phyloP scores from a whole-genome alignment of 768 basidiomycete genomes.

The Cubamyces lactineus region DNA sequence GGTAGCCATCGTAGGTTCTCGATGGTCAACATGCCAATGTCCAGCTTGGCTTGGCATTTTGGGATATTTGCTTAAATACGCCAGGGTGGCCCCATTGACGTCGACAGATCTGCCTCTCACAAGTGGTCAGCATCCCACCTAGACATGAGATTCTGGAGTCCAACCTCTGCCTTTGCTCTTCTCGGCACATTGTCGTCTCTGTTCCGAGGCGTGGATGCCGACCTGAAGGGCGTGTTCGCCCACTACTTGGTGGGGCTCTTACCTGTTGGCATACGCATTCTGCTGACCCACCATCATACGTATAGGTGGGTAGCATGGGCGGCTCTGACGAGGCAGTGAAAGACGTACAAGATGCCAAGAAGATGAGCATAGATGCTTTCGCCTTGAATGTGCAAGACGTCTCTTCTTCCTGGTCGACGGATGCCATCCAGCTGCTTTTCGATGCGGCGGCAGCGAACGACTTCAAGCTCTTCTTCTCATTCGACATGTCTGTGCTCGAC shows the following conservation, averaged over 20 bases:
- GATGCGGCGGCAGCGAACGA: constrained; percentile 35
- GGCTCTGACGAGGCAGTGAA: constrained; percentile 9
- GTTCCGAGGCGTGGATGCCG: background rate
- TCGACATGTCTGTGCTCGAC: constrained; percentile 63
- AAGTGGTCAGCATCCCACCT: no score
- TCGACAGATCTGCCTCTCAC: no score
- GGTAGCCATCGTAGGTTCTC: no score
- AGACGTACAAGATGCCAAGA: constrained; percentile 16
- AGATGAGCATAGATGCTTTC: constrained; percentile 50
- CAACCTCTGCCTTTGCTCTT: background rate
- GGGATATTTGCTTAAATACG: no score
- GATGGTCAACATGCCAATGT: no score
- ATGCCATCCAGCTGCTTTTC: constrained; percentile 34
- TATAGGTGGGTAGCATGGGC: constrained; percentile 13
- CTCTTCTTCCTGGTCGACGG: background rate
- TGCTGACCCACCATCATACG: background rate
- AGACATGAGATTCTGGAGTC: no score
- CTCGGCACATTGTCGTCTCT: background rate
- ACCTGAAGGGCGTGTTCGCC: constrained; percentile 9
- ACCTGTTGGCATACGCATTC: background rate
- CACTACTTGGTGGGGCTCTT: background rate
- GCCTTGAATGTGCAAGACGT: constrained; percentile 51
- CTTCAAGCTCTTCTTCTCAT: constrained; percentile 68
- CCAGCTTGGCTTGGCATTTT: no score
- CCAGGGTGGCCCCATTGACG: no score